phyloP scores from a whole-genome alignment of 73 alveolate genomes.

The Paramecium tetraurelia region DNA sequence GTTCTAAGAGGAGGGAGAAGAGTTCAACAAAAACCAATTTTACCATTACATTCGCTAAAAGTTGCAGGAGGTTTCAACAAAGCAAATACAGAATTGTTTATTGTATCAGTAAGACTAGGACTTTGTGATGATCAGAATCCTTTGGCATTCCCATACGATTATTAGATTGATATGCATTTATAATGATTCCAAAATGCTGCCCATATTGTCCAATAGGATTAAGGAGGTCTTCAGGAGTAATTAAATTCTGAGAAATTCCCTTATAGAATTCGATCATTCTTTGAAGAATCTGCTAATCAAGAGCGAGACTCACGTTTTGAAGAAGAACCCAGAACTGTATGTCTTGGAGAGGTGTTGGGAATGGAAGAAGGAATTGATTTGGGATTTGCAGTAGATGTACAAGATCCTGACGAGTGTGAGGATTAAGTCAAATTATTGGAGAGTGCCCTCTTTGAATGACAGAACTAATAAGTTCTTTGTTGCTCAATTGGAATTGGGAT shows the following conservation, averaged over 20 bases:
- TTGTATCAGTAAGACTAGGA: background rate
- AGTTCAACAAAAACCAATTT: background rate
- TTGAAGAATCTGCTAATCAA: background rate
- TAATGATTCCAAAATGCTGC: background rate
- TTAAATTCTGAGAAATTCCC: background rate
- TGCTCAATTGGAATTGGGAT: background rate
- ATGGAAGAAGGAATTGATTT: background rate
- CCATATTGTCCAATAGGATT: background rate
- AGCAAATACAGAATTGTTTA: background rate
- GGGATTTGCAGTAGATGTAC: constrained; percentile 4
- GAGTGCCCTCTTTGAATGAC: constrained; percentile 8
- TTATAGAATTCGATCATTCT: constrained; percentile 8
- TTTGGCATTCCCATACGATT: constrained; percentile 7
- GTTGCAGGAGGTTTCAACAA: background rate
- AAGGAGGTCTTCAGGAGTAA: background rate
- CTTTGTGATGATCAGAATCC: background rate
- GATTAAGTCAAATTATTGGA: background rate
- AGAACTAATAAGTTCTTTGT: background rate
- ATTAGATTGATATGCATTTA: constrained; percentile 10
- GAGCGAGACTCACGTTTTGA: background rate
- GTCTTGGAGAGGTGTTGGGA: background rate
- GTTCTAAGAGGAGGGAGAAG: background rate
- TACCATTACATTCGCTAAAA: background rate
- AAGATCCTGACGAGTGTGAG: background rate
- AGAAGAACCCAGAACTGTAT: background rate